Base-by-base conservation (phyloP, 2,329 filamentous ascomycete species). In the Beauveria bassiana region DNA sequence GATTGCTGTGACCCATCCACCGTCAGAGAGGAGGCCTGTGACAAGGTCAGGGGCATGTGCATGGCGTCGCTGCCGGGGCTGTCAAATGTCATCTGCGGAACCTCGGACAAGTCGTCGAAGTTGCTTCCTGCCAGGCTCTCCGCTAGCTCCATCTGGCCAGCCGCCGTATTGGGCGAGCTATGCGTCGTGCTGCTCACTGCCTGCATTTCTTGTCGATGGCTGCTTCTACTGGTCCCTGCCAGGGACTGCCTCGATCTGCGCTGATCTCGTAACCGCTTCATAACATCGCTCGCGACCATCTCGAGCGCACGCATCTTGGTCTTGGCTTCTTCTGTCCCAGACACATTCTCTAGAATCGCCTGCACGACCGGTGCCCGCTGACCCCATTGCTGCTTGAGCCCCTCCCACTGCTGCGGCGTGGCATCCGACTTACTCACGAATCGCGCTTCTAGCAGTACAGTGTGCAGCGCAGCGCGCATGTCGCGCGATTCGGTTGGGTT, bases 351-450 rank as follows among this genome's bases (percentile, higher is more conserved):
- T 9, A 90, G 74, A 10, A 85, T 80, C 8, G 72, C 75, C 62
- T 79, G 81, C 18, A 90, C 74, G 5, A 86, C 70, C 9, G 78
- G 75, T 0, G 82, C 86, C 31, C 77, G 79, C 40, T 78, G 78
- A 45, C 88, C 80, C 90, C 90, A 93, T 59, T 78, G 76, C 62
- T 81, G 77, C 72, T 90, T 91, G 62, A 95, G 73, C 58, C 85
- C 81, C 60, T 83, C 80, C 87, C 89, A 95, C 66, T 87, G 86
- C 52, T 87, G 84, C 54, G 85, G 78, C 1, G 88, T 89, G 51
- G 86, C 85, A 68, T 90, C 85, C n/a, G 87, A 76, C 73, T 90
- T 91, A 72, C 84, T 89, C 5, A 83, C 87, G 68, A 92, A 89
- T 46, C 86, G 82, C 61, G 86, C 85, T 1, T 79, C 79, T 62